These are phyloP conservation scores for Lactarius hatsudake DNA, from an alignment of 768 basidiomycete genomes.

Conservation along the genomic window DNA sequence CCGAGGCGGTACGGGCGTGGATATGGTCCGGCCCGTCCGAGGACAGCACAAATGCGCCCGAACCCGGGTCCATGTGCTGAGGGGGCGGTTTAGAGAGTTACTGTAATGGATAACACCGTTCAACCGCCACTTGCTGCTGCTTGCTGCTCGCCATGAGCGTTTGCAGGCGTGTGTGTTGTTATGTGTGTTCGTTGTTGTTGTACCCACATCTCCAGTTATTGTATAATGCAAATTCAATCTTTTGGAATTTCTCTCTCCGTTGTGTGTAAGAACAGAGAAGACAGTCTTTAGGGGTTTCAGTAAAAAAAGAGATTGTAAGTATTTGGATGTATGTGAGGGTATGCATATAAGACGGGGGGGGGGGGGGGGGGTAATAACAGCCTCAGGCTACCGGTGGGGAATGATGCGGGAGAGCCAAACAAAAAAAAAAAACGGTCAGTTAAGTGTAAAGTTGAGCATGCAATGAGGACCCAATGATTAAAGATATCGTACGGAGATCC, in stretches of 20 bases:
- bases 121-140: not conserved
- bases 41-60: not conserved
- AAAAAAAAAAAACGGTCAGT: not conserved
- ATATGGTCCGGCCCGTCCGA: slow-evolving; percentile 50
- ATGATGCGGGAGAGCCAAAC: not conserved
- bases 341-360: slow-evolving; percentile 9
- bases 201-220: slow-evolving; percentile 4
- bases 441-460: not conserved
- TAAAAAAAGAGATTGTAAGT: not conserved
- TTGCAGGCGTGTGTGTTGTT: not conserved
- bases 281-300: no score
- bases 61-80: not conserved
- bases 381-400: not conserved
- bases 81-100: not conserved
- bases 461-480: not conserved
- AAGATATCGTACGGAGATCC: not conserved
- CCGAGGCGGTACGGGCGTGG: slow-evolving; percentile 68
- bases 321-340: slow-evolving; percentile 12
- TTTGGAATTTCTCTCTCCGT: not conserved
- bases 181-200: slow-evolving; percentile 2
- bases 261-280: no score
- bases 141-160: not conserved
- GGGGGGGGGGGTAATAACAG: no score
- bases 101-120: not conserved
- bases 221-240: slow-evolving; percentile 18